Conservation (phyloP, 306 rosid species). For the Cercis canadensis region DNA sequence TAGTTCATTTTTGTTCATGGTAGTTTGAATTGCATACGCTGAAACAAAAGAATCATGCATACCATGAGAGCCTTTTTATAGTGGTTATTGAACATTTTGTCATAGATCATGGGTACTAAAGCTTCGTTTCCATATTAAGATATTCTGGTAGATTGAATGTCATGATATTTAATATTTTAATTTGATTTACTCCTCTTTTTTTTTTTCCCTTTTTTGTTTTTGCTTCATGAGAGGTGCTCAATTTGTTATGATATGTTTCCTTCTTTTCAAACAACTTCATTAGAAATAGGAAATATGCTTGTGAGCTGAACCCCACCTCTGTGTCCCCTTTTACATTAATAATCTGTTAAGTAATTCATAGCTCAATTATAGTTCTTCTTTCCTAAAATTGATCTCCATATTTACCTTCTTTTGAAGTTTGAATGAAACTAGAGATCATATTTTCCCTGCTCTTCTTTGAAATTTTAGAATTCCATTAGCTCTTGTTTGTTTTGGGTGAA, state of each 20-base stretch:
- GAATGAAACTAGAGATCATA: conserved; percentile 16
- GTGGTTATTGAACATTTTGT: background rate
- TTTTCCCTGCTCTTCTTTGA: conserved; percentile 16
- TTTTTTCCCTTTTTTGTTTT: background rate
- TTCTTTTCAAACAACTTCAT: conserved; percentile 8
- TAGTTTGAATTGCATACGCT: background rate
- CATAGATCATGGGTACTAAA: conserved; percentile 6
- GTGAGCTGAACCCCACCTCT: conserved; percentile 6
- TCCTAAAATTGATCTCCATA: conserved; percentile 18
- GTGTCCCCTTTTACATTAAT: conserved; percentile 3
- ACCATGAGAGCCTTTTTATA: conserved; percentile 14
- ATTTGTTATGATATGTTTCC: background rate
- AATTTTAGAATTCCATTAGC: background rate
- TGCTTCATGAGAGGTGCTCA: background rate
- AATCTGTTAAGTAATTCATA: conserved; percentile 5
- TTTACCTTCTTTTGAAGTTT: conserved; percentile 24
- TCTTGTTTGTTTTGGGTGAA: conserved; percentile 13
- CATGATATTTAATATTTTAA: background rate
- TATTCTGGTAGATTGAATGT: background rate
- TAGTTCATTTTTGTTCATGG: background rate
- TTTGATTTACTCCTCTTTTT: conserved; percentile 19
- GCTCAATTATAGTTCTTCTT: background rate
- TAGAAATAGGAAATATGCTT: conserved; percentile 6
- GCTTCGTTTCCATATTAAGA: conserved; percentile 16
- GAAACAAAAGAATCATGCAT: background rate